Base-by-base conservation (phyloP, 2,329 filamentous ascomycete species). In the Monosporascus sp. region DNA sequence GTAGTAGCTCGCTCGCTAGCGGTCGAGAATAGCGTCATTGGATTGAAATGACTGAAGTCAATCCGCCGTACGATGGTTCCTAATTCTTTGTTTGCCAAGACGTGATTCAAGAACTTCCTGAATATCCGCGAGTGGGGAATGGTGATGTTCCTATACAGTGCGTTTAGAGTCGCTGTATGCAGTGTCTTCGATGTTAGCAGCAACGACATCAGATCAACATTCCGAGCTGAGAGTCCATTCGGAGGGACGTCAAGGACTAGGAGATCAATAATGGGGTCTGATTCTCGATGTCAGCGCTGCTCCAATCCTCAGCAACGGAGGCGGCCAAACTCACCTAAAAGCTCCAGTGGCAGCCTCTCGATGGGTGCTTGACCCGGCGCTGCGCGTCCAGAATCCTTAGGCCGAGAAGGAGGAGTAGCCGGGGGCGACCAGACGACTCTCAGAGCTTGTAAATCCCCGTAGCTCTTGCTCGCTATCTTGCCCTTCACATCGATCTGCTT, bases 21-120 rank as follows among this genome's bases (percentile, higher is more conserved):
- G 17, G 87, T 90, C 56, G 82, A 81, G 65, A 91, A 91, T 58
- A 91, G 78, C 52, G 87, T 87, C 52, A 87, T 84, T 22, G 88
- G 89, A 68, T 90, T 92, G 72, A 92, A 92, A 74, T 92, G 89
- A 57, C 88, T 91, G 64, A 94, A 92, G 72, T 94, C 89, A 46
- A 93, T 75, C 49, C 89, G 86, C 54, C 87, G 84, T 45, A 93
- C 88, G 62, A 92, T 84, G 41, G 84, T 86, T 46, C 89, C 89
- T 51, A 92, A 76, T 8, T 84, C 76, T 2, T 84, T 81, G 66
- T 91, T 85, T 54, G 80, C 74, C 46, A 76, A 74, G 59, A 93
- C 77, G 64, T 89, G 88, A 54, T 78, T 76, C 48, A 91, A 79
- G 61, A 91, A 90, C 71, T 93, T 93, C 66, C 85, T 85, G 73